Percentiles rank a stretch among this genome's conserved stretches.
phyloP scores from a whole-genome alignment of 805 yeast species.

The Saccharomycopsis microspora region DNA sequence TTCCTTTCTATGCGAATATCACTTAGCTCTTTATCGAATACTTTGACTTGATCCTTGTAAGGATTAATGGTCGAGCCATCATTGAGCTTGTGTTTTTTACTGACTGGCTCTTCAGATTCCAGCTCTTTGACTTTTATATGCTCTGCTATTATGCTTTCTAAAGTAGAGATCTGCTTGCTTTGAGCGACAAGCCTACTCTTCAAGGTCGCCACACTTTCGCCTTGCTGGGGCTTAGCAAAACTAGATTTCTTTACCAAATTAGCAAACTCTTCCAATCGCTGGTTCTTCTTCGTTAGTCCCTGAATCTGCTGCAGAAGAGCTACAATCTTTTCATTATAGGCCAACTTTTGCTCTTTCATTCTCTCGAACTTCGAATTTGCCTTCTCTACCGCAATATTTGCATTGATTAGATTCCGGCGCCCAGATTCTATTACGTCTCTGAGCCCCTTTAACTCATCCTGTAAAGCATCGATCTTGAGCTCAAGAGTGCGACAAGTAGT shows the following conservation, averaged over 20 bases:
- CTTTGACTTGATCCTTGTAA: too few species aligned
- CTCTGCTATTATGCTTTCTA: too few species aligned
- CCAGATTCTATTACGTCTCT: conserved; percentile 20
- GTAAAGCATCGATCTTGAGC: conserved; percentile 29
- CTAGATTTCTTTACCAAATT: conserved; percentile 24
- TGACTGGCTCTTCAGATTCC: too few species aligned
- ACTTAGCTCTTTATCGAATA: too few species aligned
- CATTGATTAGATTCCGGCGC: conserved; percentile 21
- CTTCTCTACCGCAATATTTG: conserved; percentile 17
- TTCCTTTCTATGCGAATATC: too few species aligned
- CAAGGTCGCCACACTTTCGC: too few species aligned
- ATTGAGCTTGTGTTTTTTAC: too few species aligned
- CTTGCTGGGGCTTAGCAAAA: too few species aligned
- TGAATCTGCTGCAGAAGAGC: conserved; percentile 47
- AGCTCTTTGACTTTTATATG: too few species aligned
- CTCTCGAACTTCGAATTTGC: background rate
- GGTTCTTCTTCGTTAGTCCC: conserved; percentile 43
- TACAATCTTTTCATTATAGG: conserved; percentile 39
- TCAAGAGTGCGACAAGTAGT: background rate
- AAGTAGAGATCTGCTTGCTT: too few species aligned
- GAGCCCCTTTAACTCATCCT: conserved; percentile 22
- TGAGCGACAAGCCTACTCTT: too few species aligned
- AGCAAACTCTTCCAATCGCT: conserved; percentile 19
- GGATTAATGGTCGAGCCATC: too few species aligned
- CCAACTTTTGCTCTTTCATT: conserved; percentile 10